Evolutionary conservation across 169 alveolate genomes (phyloP).

Genomic region (Babesia ovis): DNA sequence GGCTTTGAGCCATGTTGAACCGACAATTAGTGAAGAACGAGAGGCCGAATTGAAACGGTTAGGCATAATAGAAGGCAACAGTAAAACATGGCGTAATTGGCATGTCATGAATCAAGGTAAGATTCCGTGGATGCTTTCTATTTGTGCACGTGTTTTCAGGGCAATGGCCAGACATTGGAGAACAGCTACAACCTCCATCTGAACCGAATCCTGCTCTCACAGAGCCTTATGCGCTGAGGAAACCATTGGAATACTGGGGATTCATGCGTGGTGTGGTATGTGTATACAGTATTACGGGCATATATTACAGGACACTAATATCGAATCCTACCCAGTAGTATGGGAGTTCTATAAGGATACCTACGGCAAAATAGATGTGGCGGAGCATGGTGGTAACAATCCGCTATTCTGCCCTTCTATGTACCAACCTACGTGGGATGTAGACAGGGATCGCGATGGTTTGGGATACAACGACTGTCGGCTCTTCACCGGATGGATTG

Average conservation of each 20-base stretch:
- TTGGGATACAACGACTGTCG: conserved; percentile 72
- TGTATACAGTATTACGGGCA: conserved; percentile 13
- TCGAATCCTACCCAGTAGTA: conserved; percentile 64
- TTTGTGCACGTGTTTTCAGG: conserved; percentile 12
- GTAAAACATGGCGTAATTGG: conserved; percentile 78
- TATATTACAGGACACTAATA: conserved; percentile 58
- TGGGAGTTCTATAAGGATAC: conserved; percentile 56
- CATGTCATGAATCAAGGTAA: conserved; percentile 72
- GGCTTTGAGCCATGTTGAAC: conserved; percentile 36
- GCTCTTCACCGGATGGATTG: conserved; percentile 73
- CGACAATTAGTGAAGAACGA: conserved; percentile 29
- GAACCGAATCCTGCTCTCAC: conserved; percentile 42
- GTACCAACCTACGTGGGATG: conserved; percentile 70
- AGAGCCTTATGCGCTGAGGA: conserved; percentile 67
- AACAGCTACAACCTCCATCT: conserved; percentile 55
- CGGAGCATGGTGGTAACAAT: conserved; percentile 60
- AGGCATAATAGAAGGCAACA: conserved; percentile 75
- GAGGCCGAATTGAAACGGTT: conserved; percentile 56
- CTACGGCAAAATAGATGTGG: conserved; percentile 22
- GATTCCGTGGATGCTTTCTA: background rate
- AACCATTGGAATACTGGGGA: conserved; percentile 81
- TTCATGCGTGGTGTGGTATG: conserved; percentile 74
- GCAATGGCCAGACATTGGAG: conserved; percentile 66
- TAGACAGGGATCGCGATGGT: conserved; percentile 70
- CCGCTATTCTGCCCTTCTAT: conserved; percentile 64